Evolutionary conservation across 177 flowering plant genomes (phyloP).

Genomic region (Tripterygium wilfordii): DNA sequence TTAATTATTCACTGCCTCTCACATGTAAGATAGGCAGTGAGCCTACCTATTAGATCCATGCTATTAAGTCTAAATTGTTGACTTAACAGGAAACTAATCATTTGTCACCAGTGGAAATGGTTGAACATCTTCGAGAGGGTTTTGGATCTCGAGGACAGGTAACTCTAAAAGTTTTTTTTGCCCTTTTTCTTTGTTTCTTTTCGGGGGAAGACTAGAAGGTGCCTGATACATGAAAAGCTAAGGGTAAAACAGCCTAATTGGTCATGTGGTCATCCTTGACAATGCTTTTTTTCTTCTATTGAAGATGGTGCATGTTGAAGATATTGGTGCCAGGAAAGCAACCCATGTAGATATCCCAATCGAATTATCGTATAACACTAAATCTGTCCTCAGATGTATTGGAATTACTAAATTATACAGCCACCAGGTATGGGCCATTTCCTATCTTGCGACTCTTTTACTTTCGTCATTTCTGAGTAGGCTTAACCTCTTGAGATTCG

Average conservation of each 20-base stretch:
- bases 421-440: slow-evolving; percentile 62
- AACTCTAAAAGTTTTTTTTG: slow-evolving; percentile 1
- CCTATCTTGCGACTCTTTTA: slow-evolving; percentile 2
- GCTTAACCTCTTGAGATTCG: slow-evolving; percentile 10
- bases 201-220: not conserved
- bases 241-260: slow-evolving; percentile 1
- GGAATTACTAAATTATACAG: slow-evolving; percentile 71
- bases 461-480: not conserved
- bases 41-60: not conserved
- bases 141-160: slow-evolving; percentile 89
- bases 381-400: slow-evolving; percentile 44
- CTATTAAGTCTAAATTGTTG: slow-evolving; percentile 6
- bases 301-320: slow-evolving; percentile 84
- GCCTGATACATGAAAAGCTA: not conserved
- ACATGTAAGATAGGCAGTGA: not conserved
- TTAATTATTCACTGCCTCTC: not conserved
- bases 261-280: too few species aligned
- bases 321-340: slow-evolving; percentile 59
- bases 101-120: slow-evolving; percentile 65
- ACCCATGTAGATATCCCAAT: slow-evolving; percentile 50
- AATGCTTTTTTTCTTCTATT: too few species aligned
- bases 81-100: slow-evolving; percentile 50
- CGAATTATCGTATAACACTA: slow-evolving; percentile 45
- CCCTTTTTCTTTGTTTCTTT: not conserved
- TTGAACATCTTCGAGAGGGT: slow-evolving; percentile 70